Evolutionary conservation across 306 rosid species (phyloP).

Genomic region (Alnus glutinosa): DNA sequence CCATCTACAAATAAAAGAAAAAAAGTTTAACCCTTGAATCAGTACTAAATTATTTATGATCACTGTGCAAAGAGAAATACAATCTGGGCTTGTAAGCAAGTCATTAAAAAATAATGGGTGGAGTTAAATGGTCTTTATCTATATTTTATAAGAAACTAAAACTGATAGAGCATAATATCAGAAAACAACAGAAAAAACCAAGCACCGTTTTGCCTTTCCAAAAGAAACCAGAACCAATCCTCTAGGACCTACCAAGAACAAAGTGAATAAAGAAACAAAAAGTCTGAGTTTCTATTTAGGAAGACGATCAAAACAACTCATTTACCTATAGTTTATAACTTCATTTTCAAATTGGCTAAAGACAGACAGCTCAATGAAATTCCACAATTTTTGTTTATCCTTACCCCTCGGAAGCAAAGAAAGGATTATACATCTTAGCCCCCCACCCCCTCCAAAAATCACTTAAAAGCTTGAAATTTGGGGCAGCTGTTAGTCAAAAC

Average conservation of each 20-base stretch:
- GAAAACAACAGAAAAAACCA: background rate
- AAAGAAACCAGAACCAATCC: no score
- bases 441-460: no score
- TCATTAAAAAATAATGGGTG: background rate
- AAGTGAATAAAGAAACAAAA: background rate
- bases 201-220: background rate
- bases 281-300: background rate
- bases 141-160: background rate
- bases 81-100: background rate
- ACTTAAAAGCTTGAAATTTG: no score
- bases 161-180: background rate
- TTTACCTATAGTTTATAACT: background rate
- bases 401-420: background rate
- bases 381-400: background rate
- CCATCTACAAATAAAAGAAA: constrained; percentile 41
- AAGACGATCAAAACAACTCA: background rate
- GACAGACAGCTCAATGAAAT: background rate
- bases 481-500: no score
- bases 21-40: background rate
- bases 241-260: background rate
- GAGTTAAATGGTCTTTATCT: background rate
- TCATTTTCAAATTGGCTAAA: background rate
- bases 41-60: background rate
- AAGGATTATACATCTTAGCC: no score
- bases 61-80: background rate